Percentiles rank a stretch among this genome's conserved stretches.
These are phyloP conservation scores for Vaccinium corymbosum DNA, from an alignment of 148 eudicot genomes.

Conservation along the genomic window DNA sequence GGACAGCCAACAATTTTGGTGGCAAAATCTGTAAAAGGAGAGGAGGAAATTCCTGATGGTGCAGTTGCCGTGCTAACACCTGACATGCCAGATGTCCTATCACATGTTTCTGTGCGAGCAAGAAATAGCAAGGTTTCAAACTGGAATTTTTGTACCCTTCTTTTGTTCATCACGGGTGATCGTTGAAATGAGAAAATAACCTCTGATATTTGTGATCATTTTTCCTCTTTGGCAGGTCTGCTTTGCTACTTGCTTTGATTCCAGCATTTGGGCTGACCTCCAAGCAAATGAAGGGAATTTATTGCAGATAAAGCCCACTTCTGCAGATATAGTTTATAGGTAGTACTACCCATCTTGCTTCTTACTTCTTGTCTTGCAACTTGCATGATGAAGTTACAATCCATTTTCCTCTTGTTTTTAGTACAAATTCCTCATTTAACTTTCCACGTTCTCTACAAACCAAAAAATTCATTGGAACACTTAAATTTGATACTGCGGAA, in stretches of 20 bases:
- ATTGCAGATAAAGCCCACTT: conserved; percentile 68
- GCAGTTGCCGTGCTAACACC: conserved; percentile 92
- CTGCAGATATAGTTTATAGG: conserved; percentile 80
- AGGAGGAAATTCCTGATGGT: conserved; percentile 99
- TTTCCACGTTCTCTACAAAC: background rate
- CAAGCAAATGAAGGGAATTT: conserved; percentile 77
- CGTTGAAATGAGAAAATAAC: conserved; percentile 5
- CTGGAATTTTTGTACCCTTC: background rate
- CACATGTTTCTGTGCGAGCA: conserved; percentile 99
- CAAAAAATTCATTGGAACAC: background rate
- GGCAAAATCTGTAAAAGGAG: conserved; percentile 90
- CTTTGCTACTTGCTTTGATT: conserved; percentile 95
- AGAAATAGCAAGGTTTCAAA: conserved; percentile 82
- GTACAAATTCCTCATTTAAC: background rate
- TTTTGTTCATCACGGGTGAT: background rate
- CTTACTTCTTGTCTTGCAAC: background rate
- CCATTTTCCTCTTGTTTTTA: background rate
- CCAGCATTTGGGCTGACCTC: conserved; percentile 63
- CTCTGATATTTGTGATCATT: background rate
- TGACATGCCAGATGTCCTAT: conserved; percentile 99
- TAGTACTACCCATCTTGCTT: conserved; percentile 18
- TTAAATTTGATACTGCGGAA: background rate
- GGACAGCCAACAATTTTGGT: conserved; percentile 82
- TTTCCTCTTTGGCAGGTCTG: conserved; percentile 58
- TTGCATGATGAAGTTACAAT: background rate